Evolutionary conservation across 345 rosid species (phyloP), one percentile per base, ranked within the genome.

Genomic region (Pseudoturritis turrita): DNA sequence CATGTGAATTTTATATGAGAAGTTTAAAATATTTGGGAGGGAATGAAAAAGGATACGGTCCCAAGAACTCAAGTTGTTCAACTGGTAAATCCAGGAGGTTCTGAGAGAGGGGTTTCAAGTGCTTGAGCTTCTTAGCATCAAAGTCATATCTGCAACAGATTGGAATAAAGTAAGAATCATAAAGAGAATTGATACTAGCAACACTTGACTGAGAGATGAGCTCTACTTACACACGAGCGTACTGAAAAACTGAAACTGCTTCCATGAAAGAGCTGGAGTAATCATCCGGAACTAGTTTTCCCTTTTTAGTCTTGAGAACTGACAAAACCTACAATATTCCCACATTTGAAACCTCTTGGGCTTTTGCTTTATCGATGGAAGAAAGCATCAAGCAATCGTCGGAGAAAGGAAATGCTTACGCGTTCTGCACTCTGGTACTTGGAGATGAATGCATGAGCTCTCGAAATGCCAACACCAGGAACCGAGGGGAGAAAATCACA

Each of bases 401-500:
- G 2, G 13, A 3, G 23, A 74, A 57, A 56, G 45, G 22, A 44
- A 21, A 70, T 26, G 81, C 97, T 81, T 84, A 93, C 97, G 18
- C 88, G 87, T 41, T 93, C 96, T 58, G 89, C 62, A 75, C 86
- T 93, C 55, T 79, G 80, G 61, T 89, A 89, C 80, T 90, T 93
- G 71, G 89, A 81, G 61, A 89, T 86, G 41, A 82, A 78, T 66
- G 78, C 81, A 79, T 90, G 70, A 69, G 98, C 92, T 81, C 84
- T 93, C 36, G 68, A 86, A 65, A 89, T 87, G 65, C 97, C 96
- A 74, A 90, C 84, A 72, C 98, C 92, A 70, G 91, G 96, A 78
- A 93, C 83, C 18, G 94, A 90, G 41, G 96, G 87, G 73, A 93
- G 94, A 78, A 90, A 93, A 83, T 93, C 98, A 68, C 98, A 93